Percentiles rank a stretch among this genome's conserved stretches.
phyloP scores from a whole-genome alignment of 2,329 filamentous ascomycete genomes.

The Ophiostoma ulmi region DNA sequence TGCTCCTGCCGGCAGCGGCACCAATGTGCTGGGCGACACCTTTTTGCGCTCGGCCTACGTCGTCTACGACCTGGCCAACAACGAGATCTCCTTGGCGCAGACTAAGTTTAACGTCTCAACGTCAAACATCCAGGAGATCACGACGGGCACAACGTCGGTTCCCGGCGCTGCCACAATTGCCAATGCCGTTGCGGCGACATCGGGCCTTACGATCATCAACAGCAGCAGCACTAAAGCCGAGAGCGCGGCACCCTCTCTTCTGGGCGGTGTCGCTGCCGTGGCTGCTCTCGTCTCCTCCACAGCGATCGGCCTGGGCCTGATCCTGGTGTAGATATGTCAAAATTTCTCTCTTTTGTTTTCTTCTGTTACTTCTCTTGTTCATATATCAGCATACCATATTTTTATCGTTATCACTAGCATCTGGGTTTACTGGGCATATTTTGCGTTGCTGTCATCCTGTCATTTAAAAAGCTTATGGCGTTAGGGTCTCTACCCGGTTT shows the following conservation, averaged over 20 bases:
- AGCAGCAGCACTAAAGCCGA: background rate
- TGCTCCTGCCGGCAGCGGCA: slow-evolving; percentile 49
- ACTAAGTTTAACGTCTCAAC: slow-evolving; percentile 55
- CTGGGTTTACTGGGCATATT: background rate
- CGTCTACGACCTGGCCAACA: slow-evolving; percentile 68
- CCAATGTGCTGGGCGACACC: slow-evolving; percentile 66
- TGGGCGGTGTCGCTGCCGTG: background rate
- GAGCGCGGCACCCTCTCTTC: background rate
- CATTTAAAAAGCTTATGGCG: slow-evolving; percentile 14
- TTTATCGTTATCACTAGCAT: background rate
- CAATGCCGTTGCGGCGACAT: slow-evolving; percentile 47
- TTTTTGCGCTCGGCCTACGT: slow-evolving; percentile 71
- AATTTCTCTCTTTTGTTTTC: slow-evolving; percentile 40
- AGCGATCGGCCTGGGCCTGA: slow-evolving; percentile 20
- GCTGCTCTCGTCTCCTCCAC: slow-evolving; percentile 18
- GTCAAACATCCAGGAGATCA: slow-evolving; percentile 52
- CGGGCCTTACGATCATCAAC: slow-evolving; percentile 34
- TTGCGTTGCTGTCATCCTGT: background rate
- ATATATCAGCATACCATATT: slow-evolving; percentile 5
- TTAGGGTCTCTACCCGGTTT: slow-evolving; percentile 11
- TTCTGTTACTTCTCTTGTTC: slow-evolving; percentile 1
- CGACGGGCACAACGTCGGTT: slow-evolving; percentile 43
- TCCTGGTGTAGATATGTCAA: slow-evolving; percentile 32
- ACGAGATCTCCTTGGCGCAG: slow-evolving; percentile 65
- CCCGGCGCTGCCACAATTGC: slow-evolving; percentile 50